A percentile compares a stretch with the other conserved stretches of the same genome.
These are phyloP conservation scores for Rhexocercosporidium sp. DNA, from an alignment of 2,329 filamentous ascomycete species.

Conservation along the genomic window DNA sequence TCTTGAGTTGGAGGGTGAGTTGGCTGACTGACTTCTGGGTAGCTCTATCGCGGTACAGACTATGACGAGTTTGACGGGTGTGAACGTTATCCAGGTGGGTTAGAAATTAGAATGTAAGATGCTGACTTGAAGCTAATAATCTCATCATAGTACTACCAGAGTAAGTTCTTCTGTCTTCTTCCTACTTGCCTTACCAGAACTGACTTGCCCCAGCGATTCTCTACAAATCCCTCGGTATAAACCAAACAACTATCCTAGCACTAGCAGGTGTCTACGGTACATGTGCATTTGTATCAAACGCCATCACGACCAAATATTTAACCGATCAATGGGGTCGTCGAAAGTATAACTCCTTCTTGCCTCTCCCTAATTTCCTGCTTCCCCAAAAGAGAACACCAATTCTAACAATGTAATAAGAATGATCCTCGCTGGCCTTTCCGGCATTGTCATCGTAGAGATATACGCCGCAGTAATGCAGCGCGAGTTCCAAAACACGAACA, in stretches of 20 bases:
- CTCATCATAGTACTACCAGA: slow-evolving; percentile 44
- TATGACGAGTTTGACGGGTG: slow-evolving; percentile 61
- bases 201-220: slow-evolving; percentile 49
- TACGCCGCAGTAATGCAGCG: slow-evolving; percentile 64
- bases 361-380: no score
- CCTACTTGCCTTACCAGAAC: neutral
- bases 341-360: slow-evolving; percentile 45
- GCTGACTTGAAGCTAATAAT: neutral
- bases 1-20: neutral
- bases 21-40: neutral
- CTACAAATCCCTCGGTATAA: slow-evolving; percentile 59
- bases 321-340: slow-evolving; percentile 64
- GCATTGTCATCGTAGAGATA: slow-evolving; percentile 61
- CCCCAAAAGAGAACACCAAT: no score
- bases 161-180: slow-evolving; percentile 10
- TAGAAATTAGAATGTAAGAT: neutral
- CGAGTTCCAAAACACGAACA: slow-evolving; percentile 59
- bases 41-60: slow-evolving; percentile 58
- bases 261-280: slow-evolving; percentile 61
- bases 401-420: slow-evolving; percentile 46
- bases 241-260: slow-evolving; percentile 54
- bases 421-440: slow-evolving; percentile 57
- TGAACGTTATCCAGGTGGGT: slow-evolving; percentile 54
- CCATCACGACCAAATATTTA: slow-evolving; percentile 56
- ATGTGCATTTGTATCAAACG: slow-evolving; percentile 55